These are phyloP conservation scores for Fraxinus latifolia DNA, from an alignment of 305 asterid genomes.

Conservation along the genomic window DNA sequence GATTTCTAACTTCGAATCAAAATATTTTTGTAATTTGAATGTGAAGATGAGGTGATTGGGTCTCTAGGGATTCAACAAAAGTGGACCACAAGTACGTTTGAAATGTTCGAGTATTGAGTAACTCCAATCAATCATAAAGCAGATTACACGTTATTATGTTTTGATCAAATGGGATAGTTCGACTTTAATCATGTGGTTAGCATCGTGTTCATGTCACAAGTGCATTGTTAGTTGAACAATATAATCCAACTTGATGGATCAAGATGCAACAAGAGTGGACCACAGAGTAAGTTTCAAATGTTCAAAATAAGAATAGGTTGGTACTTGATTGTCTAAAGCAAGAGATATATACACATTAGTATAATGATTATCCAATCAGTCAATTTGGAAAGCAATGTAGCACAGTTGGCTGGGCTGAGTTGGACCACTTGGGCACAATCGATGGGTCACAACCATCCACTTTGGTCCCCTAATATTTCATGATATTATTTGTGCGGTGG, in stretches of 20 bases:
- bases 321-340: neutral
- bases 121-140: neutral
- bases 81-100: neutral
- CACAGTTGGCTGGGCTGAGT: constrained; percentile 5
- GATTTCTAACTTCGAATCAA: neutral
- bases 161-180: neutral
- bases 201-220: neutral
- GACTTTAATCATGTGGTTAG: neutral
- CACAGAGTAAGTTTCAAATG: neutral
- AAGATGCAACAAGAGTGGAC: neutral
- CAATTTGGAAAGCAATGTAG: constrained; percentile 1
- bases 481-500: neutral
- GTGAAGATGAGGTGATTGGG: neutral
- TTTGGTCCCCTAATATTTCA: neutral
- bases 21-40: no score
- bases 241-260: neutral
- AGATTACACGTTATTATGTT: neutral
- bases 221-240: neutral
- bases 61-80: neutral
- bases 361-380: constrained; percentile 10
- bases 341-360: neutral
- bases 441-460: constrained; percentile 20
- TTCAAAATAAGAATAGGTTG: neutral
- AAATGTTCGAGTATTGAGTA: neutral
- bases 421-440: constrained; percentile 33